Base-by-base conservation (phyloP, 345 rosid genomes). In the Rhodomyrtus tomentosa region DNA sequence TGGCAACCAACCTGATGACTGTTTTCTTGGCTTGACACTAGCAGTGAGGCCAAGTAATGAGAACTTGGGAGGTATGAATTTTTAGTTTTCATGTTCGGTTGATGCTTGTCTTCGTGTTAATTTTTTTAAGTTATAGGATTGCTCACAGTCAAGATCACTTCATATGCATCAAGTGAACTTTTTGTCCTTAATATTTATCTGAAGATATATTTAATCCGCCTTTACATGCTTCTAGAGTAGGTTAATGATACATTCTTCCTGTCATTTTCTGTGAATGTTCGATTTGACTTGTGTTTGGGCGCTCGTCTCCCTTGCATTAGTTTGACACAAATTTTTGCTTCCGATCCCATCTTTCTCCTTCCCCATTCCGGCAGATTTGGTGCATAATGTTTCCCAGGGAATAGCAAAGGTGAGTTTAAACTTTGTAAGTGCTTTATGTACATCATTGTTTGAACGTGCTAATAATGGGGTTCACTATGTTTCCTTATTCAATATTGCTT, bases 1-100 rank as follows among this genome's bases (percentile, higher is more conserved):
- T 55, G 91, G 92, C 86, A 87, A 91, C 74, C 91, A 95, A 90
- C 89, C 94, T 80, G 98, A 96, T 84, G 99, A 96, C 84, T 95
- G 95, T 88, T 96, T 95, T 86, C 95, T 96, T 86, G 99, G 98
- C 85, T 89, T 96, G 89, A 94, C 99, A 3, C 90, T 96, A 54
- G 99, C 98, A 29, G 95, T 95, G 84, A 94, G 93, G 85, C 98
- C 98, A 81, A 96, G 97, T 87, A 89, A 91, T 86, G 88, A 96
- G 82, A 92, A 91, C 87, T 84, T 93, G 55, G 95, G 50, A 48
- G 50, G 98, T 96, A 89, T 89, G 74, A 81, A 74, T 79, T 86
- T 27, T 40, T 76, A 5, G 80, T 21, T 52, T 82, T 81, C 25
- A 79, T 50, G 55, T 82, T 76, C 25, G 6, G 18, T 53, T 42